These are phyloP conservation scores for Spiromastix sp. DNA, from an alignment of 2,329 filamentous ascomycete genomes.

Conservation along the genomic window DNA sequence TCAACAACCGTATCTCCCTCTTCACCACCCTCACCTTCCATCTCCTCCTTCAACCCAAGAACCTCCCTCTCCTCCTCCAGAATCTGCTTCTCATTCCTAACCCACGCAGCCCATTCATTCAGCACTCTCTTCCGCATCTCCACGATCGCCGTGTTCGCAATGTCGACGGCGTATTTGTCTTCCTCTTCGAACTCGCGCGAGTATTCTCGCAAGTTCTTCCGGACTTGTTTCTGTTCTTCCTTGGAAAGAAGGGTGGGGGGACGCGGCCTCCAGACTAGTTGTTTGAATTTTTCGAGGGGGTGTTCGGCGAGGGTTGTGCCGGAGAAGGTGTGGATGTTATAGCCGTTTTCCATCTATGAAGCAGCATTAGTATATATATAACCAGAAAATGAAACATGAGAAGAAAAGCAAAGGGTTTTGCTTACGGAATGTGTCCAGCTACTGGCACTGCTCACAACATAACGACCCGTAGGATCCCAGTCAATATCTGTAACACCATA, in stretches of 20 bases:
- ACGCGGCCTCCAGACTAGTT: conserved; percentile 87
- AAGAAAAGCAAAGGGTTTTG: conserved; percentile 11
- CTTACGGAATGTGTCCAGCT: conserved; percentile 93
- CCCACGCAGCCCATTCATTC: conserved; percentile 82
- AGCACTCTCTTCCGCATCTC: conserved; percentile 74
- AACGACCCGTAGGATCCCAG: conserved; percentile 94
- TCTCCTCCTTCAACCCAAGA: conserved; percentile 54
- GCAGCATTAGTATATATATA: no score
- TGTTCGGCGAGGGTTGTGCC: conserved; percentile 84
- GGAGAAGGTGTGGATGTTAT: conserved; percentile 95
- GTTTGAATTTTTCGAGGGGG: conserved; percentile 93
- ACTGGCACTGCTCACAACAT: conserved; percentile 84
- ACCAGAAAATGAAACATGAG: no score
- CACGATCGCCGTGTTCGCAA: conserved; percentile 86
- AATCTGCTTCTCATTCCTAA: conserved; percentile 61
- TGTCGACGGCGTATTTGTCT: conserved; percentile 85
- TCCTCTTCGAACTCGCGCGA: conserved; percentile 89
- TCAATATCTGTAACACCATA: conserved; percentile 97
- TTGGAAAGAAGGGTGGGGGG: conserved; percentile 85
- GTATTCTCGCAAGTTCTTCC: conserved; percentile 98
- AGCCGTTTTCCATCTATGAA: conserved; percentile 91
- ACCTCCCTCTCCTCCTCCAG: conserved; percentile 60
- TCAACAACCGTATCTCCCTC: conserved; percentile 73
- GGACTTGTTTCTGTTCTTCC: conserved; percentile 94
- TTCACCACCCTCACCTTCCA: conserved; percentile 45